Base-by-base conservation (phyloP, 2,329 filamentous ascomycete species). In the Fusarium tanahbumbuense region DNA sequence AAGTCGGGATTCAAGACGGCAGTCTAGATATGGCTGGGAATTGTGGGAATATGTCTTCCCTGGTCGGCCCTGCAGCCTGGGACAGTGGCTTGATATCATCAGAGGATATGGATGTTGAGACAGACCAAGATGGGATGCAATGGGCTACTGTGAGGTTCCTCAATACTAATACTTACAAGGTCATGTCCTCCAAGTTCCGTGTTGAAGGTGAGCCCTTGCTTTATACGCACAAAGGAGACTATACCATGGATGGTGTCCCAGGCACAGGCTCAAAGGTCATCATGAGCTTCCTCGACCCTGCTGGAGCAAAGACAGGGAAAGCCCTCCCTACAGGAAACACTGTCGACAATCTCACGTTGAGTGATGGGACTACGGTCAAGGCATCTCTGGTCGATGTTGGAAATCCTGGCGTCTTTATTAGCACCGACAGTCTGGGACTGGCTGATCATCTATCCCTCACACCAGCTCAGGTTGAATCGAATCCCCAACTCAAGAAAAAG, bases 41-140 rank as follows among this genome's bases (percentile, higher is more conserved):
- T 72, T 93, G 91, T 75, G 91, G 91, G n/a, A 93, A 93, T 76
- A 91, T 93, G 89, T 88, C 84, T 8, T 84, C 86, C 42, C 85
- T 88, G 0, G 85, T 93, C 47, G 92, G 91, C 0, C 91, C 91
- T 0, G 72, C 74, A 45, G 75, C 75, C 5, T 79, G 77, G 75
- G 79, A 81, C 52, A 67, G 72, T 63, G 78, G 76, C 13, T 56
- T 80, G 57, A 54, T 78, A 8, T 40, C 56, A 15, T 55, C 59
- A 1, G 65, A 65, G 11, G 34, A 44, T 8, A 57, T 70, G 12
- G 28, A 42, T 9, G 59, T 69, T 13, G 64, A 76, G 49, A 30
- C 32, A 27, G 76, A 74, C 16, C 60, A 56, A 1, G 56, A 72
- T 22, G 77, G 76, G 5, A 75, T 77, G 22, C 75, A 73, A 12